These are phyloP conservation scores for Penicillium canescens DNA, from an alignment of 495 filamentous ascomycete species.

Conservation along the genomic window DNA sequence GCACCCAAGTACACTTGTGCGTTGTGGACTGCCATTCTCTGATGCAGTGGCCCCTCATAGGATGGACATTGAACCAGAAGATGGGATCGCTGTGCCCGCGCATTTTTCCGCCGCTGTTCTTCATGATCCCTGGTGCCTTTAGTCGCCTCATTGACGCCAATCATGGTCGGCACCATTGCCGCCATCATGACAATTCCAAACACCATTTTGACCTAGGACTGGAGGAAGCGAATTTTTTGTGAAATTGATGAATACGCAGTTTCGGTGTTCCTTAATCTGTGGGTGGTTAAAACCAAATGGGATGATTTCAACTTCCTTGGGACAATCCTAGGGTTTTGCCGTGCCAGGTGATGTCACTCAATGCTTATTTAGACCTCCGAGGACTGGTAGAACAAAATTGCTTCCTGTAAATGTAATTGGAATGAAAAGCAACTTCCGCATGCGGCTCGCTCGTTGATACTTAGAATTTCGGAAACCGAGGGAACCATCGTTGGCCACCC, in stretches of 20 bases:
- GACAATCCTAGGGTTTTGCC: too few species aligned
- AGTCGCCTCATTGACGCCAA: slow-evolving; percentile 8
- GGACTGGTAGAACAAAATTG: too few species aligned
- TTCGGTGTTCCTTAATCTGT: background rate
- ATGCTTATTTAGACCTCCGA: too few species aligned
- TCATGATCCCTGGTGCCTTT: slow-evolving; percentile 6
- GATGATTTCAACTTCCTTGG: too few species aligned
- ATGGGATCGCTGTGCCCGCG: slow-evolving; percentile 7
- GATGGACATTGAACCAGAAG: background rate
- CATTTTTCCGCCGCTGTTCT: background rate
- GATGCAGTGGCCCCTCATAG: background rate
- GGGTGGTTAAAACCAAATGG: background rate
- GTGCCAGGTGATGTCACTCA: too few species aligned
- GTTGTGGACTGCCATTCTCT: slow-evolving; percentile 4
- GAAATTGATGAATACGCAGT: too few species aligned
- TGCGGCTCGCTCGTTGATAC: too few species aligned
- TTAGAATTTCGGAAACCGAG: too few species aligned
- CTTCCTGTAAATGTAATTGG: too few species aligned
- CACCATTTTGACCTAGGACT: slow-evolving; percentile 1
- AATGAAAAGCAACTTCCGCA: too few species aligned
- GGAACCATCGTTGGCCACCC: too few species aligned
- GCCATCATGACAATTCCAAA: slow-evolving; percentile 6
- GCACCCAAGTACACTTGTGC: slow-evolving; percentile 2
- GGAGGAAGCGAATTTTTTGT: too few species aligned
- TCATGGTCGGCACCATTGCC: slow-evolving; percentile 9